These are phyloP conservation scores for Aurantiochytrium sp. DNA, from an alignment of 108 stramenopile genomes.

Conservation along the genomic window DNA sequence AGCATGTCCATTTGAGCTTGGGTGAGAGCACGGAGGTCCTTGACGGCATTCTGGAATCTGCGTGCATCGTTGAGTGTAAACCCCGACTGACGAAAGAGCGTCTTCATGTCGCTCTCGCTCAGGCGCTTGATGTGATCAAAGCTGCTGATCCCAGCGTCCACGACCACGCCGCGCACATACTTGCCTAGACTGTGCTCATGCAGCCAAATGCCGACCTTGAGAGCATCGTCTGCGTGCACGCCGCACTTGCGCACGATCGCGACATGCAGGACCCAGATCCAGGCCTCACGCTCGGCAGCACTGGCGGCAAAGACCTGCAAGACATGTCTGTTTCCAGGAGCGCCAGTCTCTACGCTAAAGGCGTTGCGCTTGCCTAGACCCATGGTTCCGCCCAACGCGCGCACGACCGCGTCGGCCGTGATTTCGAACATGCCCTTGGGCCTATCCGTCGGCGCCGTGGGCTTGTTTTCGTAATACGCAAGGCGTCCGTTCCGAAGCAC, in stretches of 20 bases:
- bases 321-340: neutral
- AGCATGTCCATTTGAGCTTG: neutral
- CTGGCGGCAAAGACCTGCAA: neutral
- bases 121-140: neutral
- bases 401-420: neutral
- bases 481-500: conserved; percentile 7
- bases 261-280: neutral
- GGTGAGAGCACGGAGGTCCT: neutral
- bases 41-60: neutral
- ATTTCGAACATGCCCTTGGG: conserved; percentile 27
- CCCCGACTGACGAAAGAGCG: neutral
- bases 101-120: neutral
- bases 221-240: neutral
- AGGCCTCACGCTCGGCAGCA: neutral
- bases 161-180: neutral
- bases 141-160: neutral
- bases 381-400: neutral
- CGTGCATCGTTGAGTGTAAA: neutral
- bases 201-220: conserved; percentile 10
- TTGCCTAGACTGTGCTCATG: neutral
- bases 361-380: neutral
- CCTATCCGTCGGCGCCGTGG: neutral
- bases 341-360: neutral
- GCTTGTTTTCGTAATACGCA: conserved; percentile 3
- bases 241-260: neutral